Base-by-base conservation (phyloP, 345 rosid species). In the Bruguiera gymnorhiza region DNA sequence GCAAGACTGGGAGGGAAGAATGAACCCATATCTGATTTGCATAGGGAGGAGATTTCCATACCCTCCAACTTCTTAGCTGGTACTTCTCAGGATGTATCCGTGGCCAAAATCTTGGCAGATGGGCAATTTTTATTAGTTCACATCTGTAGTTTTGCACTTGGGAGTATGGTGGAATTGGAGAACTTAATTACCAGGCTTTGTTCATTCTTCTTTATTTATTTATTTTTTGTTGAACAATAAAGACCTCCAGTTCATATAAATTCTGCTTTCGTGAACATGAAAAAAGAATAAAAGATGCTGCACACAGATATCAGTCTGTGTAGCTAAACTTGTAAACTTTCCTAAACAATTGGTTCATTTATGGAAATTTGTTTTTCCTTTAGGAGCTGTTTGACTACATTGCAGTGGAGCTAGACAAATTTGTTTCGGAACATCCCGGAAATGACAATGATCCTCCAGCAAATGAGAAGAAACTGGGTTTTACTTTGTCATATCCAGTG, bases 341-440 rank as follows among this genome's bases (percentile, higher is more conserved):
- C 6, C 29, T 23, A 26, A 55, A 10, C 60, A 23, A 23, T 55
- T 23, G 29, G 16, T 55, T 55, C 60, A 55, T 15, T 8, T 27
- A 15, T 24, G 60, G 21, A 58, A 34, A 62, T 32, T 70, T 70
- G 6, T 39, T 39, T 1, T 23, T 65, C 52, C 10, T 69, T 63
- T 53, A 83, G 89, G 91, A 85, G 51, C 52, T 86, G 58, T 81
- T 73, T 39, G 83, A 85, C 31, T 85, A 39, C 51, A 78, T 84
- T 68, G 83, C 89, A 9, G 65, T 76, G 72, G 84, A 81, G 78
- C 60, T 83, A 21, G 89, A 81, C 19, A 85, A 80, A 66, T 85
- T 84, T 62, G 62, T 80, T 39, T 71, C 62, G n/a, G 70, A 52
- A 57, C 78, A 83, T 77, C 85, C 83, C 0, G 74, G 18, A 1